Evolutionary conservation across 2,329 filamentous ascomycete species (phyloP), one percentile per base, ranked within the genome.

Genomic region (Neofusicoccum laricinum): DNA sequence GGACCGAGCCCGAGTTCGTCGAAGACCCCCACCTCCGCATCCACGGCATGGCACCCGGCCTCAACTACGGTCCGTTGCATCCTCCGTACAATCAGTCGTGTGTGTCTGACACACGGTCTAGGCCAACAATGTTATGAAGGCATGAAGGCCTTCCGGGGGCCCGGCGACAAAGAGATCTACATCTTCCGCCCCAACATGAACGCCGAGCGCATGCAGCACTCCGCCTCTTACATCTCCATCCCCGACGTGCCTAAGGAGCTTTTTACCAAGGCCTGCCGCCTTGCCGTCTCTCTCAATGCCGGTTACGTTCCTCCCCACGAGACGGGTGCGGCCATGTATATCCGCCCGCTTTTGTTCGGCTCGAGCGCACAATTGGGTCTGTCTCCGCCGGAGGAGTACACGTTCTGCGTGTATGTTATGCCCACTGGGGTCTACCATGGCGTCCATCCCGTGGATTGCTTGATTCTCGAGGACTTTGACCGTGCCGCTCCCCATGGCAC

Each of bases 391-490:
- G 93, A 97, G 65, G 93, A 96, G 79, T 98, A 97, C 80, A 93
- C 88, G 0, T 96, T 98, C 73, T 86, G 86, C 66, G 93, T 98
- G 30, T 98, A 90, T 73, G 93, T 96, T 11, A 84, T 97, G 75
- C 94, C 94, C 0, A 96, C 92, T 0, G 94, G 94, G 7, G 93
- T 97, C 15, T 98, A 97, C 81, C 94, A 98, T 78, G 94, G 95
- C 41, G 87, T 89, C 0, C 87, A 93, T 70, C 92, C 94, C 0
- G 92, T 97, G n/a, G 88, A 90, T 72, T 92, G 90, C 1, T 80
- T 97, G 61, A 90, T 98, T 66, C 84, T 98, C 2, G 94, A 98
- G 72, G 90, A 95, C 34, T 98, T 98, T 75, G 94, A 98, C 77
- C 91, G 94, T 34, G 87, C 93, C 0, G 94, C 94, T n/a, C 94